Conservation (phyloP, 2,329 filamentous ascomycete genomes). For the Beauveria brongniartii region DNA sequence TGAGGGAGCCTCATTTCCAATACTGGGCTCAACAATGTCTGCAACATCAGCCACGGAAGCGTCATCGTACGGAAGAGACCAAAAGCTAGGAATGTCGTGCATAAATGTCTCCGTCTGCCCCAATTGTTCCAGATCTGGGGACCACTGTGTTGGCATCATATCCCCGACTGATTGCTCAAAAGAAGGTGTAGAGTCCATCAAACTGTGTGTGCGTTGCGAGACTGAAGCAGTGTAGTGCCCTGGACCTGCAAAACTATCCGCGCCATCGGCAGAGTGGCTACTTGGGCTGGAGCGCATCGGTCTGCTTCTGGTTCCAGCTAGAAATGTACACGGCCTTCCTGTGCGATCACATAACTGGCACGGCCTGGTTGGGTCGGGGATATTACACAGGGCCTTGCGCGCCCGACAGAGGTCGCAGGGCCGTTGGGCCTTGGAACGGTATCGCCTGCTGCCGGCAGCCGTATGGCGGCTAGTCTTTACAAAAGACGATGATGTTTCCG, state of each 20-base stretch:
- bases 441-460: constrained; percentile 10
- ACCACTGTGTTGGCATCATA: background rate
- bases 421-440: constrained; percentile 17
- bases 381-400: constrained; percentile 21
- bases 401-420: constrained; percentile 18
- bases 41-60: background rate
- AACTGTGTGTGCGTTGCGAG: background rate
- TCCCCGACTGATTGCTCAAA: background rate
- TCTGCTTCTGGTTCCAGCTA: constrained; percentile 6
- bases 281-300: background rate
- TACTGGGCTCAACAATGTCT: background rate
- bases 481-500: background rate
- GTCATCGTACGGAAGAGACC: background rate
- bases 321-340: constrained; percentile 18
- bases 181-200: background rate
- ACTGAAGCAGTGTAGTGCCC: background rate
- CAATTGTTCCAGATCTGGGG: background rate
- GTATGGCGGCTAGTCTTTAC: background rate
- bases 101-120: background rate
- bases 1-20: background rate
- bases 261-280: background rate
- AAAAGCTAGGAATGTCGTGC: background rate
- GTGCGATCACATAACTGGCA: constrained; percentile 19
- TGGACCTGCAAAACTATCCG: background rate
- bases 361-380: constrained; percentile 18